Evolutionary conservation across 2,329 filamentous ascomycete species (phyloP).

Genomic region (Myriangium duriaei): DNA sequence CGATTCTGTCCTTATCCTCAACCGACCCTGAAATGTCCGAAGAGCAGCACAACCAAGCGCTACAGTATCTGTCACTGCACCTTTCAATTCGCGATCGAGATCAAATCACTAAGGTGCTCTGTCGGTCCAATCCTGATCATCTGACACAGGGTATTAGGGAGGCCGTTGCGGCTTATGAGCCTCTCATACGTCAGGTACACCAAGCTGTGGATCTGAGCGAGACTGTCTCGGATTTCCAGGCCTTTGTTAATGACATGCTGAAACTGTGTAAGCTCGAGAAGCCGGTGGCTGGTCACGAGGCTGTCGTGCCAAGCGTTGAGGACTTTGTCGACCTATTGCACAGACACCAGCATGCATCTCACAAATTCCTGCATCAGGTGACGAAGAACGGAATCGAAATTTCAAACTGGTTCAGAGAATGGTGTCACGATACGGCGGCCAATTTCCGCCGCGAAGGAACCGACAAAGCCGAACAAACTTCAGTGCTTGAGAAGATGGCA

Average conservation of each 20-base stretch:
- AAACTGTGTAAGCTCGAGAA: conserved; percentile 32
- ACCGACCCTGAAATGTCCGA: conserved; percentile 39
- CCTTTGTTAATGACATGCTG: conserved; percentile 60
- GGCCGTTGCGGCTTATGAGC: conserved; percentile 55
- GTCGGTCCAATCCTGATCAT: conserved; percentile 56
- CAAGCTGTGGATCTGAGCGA: conserved; percentile 58
- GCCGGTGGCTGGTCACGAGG: conserved; percentile 16
- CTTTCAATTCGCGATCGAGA: conserved; percentile 63
- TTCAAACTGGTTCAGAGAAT: conserved; percentile 46
- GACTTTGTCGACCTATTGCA: conserved; percentile 58
- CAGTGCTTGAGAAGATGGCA: conserved; percentile 19
- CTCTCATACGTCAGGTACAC: conserved; percentile 60
- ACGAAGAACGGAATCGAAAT: conserved; percentile 56
- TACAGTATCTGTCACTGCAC: conserved; percentile 59
- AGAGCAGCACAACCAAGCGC: conserved; percentile 48
- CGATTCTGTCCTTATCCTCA: conserved; percentile 48
- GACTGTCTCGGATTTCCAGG: conserved; percentile 53
- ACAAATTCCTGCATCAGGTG: conserved; percentile 60
- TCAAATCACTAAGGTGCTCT: conserved; percentile 53
- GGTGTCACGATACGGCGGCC: conserved; percentile 34
- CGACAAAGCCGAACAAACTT: conserved; percentile 9
- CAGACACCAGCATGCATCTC: conserved; percentile 50
- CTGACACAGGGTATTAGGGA: conserved; percentile 58
- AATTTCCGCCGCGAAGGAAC: not conserved
- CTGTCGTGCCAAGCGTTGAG: conserved; percentile 47